phyloP scores from a whole-genome alignment of 2,329 filamentous ascomycete genomes.

The Fusarium annulatum region DNA sequence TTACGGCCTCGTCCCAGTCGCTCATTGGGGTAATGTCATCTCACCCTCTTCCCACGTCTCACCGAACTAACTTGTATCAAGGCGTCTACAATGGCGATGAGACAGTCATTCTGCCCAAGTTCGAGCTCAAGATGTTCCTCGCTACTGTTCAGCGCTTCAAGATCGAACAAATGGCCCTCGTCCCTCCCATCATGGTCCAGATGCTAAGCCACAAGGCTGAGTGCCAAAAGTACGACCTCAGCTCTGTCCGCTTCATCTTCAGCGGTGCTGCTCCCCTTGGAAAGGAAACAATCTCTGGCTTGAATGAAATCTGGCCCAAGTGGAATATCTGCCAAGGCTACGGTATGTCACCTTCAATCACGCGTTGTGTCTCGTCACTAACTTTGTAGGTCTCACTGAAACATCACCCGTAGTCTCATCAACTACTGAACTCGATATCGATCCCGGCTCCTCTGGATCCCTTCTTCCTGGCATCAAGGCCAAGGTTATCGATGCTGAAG shows the following conservation, averaged over 20 bases:
- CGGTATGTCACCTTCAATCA: conserved; percentile 55
- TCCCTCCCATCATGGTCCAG: conserved; percentile 82
- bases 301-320: conserved; percentile 69
- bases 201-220: conserved; percentile 72
- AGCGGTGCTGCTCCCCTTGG: conserved; percentile 82
- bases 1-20: conserved; percentile 79
- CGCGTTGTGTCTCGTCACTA: neutral
- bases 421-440: conserved; percentile 68
- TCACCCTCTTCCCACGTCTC: neutral
- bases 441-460: conserved; percentile 75
- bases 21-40: conserved; percentile 43
- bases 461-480: conserved; percentile 72
- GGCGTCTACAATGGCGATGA: conserved; percentile 78
- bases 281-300: conserved; percentile 71
- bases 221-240: conserved; percentile 74
- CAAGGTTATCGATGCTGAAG: conserved; percentile 74
- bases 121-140: conserved; percentile 76
- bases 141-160: conserved; percentile 74
- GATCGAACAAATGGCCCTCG: conserved; percentile 75
- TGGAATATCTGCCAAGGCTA: conserved; percentile 79
- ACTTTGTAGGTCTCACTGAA: conserved; percentile 72
- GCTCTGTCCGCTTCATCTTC: conserved; percentile 71
- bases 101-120: conserved; percentile 78
- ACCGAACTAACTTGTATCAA: conserved; percentile 54
- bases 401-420: conserved; percentile 74